These are phyloP conservation scores for Monosporascus ibericus DNA, from an alignment of 2,329 filamentous ascomycete species.

Conservation along the genomic window DNA sequence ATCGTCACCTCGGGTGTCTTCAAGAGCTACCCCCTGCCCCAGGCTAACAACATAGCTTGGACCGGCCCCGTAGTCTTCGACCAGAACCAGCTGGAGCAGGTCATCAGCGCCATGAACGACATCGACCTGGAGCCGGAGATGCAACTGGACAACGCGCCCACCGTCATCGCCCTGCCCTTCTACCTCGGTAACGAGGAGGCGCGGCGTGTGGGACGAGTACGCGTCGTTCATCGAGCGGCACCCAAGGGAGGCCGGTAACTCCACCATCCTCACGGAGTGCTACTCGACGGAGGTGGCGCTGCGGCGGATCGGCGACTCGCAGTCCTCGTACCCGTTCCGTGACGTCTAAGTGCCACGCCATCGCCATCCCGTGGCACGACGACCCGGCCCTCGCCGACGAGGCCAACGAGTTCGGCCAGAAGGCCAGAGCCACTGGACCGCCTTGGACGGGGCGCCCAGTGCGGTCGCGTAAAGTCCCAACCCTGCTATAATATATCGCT, in stretches of 20 bases:
- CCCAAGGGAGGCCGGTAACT: constrained; percentile 21
- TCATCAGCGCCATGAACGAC: constrained; percentile 30
- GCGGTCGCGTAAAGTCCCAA: constrained; percentile 13
- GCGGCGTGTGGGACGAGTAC: constrained; percentile 32
- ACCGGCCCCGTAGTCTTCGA: constrained; percentile 17
- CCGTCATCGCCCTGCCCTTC: constrained; percentile 24
- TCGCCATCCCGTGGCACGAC: constrained; percentile 34
- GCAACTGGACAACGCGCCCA: constrained; percentile 17
- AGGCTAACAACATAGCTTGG: constrained; percentile 17
- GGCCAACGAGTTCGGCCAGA: constrained; percentile 27
- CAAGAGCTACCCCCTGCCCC: constrained; percentile 30
- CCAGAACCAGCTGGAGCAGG: constrained; percentile 20
- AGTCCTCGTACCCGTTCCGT: constrained; percentile 26
- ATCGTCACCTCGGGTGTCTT: constrained; percentile 41
- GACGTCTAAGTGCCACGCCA: constrained; percentile 29
- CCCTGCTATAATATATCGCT: not conserved
- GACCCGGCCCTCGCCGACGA: constrained; percentile 27
- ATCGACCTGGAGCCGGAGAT: constrained; percentile 28
- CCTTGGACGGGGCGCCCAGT: constrained; percentile 9
- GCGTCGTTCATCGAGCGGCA: constrained; percentile 26
- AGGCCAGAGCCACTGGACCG: constrained; percentile 24
- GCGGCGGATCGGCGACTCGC: constrained; percentile 9
- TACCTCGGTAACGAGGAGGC: constrained; percentile 27
- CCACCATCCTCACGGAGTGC: constrained; percentile 27
- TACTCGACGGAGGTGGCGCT: constrained; percentile 29